Base-by-base conservation (phyloP, 2,329 filamentous ascomycete genomes). In the Scedosporium minutisporum region DNA sequence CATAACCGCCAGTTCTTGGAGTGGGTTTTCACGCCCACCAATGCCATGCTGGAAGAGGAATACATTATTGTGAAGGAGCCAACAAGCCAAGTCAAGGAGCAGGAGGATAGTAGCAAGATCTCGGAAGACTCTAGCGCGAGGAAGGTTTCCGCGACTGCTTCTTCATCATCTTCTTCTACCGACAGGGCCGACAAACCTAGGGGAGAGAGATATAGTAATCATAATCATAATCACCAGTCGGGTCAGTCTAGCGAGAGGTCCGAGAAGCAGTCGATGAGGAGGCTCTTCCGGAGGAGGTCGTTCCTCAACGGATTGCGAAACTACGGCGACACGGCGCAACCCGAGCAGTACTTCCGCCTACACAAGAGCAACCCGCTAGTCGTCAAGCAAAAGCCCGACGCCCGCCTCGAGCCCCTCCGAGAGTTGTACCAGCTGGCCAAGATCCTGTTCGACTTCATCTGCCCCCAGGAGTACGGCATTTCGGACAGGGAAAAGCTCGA, bases 401-500 rank as follows among this genome's bases (percentile, higher is more conserved):
- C 86, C 33, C 85, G 92, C 5, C 87, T 97, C 12, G 89, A 93
- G 67, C 95, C 95, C 65, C 81, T 99, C 53, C 87, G 95, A 65
- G 93, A 99, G 74, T 80, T 99, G 62, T 99, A 97, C 76, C 91
- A 91, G 68, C 81, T 97, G 57, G 91, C 91, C 63, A 99, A 99
- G 76, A 88, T 97, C 12, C 78, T 99, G 14, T 99, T 99, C 70
- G 95, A 99, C 75, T 99, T 97, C 73, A 96, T 99, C 69, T 96
- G 95, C 62, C 95, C 95, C 1, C 95, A 99, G 70, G 95, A 99
- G 75, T 99, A 99, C 71, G 95, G 95, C 62, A 99, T 99, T 67
- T 91, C 90, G 3, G 90, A 97, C 70, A 88, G 87, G 64, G 95
- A 99, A 76, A 99, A 99, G 79, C 84, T 99, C n/a, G 95, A 99